Percentiles rank a stretch among this genome's conserved stretches.
These are phyloP conservation scores for Zoysia matrella DNA, from an alignment of 202 grass and related monocot species.

Conservation along the genomic window DNA sequence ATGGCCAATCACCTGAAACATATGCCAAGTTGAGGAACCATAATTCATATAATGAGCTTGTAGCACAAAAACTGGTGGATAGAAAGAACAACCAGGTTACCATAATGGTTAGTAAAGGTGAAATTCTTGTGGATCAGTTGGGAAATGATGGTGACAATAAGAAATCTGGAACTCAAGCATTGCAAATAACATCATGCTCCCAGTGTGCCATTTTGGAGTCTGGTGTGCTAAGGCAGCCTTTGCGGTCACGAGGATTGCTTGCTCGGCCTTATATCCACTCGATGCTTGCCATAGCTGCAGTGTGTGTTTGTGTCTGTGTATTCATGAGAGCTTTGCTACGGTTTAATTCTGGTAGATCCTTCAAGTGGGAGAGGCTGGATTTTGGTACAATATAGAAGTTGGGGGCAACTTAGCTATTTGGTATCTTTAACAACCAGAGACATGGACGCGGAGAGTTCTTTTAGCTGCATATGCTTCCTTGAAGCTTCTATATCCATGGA, in stretches of 20 bases:
- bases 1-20: too few relatives aligned
- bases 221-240: constrained; percentile 44
- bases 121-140: constrained; percentile 42
- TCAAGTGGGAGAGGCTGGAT: constrained; percentile 74
- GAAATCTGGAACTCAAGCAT: constrained; percentile 37
- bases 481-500: constrained; percentile 14
- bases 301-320: constrained; percentile 95
- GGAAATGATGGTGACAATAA: constrained; percentile 42
- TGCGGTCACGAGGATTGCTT: constrained; percentile 69
- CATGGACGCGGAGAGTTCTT: constrained; percentile 7
- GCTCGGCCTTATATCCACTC: constrained; percentile 82
- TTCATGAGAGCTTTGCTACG: constrained; percentile 72
- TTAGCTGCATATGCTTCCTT: not conserved
- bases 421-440: constrained; percentile 26
- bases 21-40: constrained; percentile 61
- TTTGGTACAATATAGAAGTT: not conserved
- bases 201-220: constrained; percentile 72
- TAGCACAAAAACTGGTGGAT: constrained; percentile 71
- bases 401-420: constrained; percentile 5
- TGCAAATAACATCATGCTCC: constrained; percentile 65
- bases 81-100: constrained; percentile 36
- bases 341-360: constrained; percentile 69
- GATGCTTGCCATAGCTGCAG: constrained; percentile 94
- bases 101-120: too few relatives aligned
- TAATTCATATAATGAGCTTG: constrained; percentile 78